Percentiles rank a stretch among this genome's conserved stretches.
phyloP scores from a whole-genome alignment of 2,329 filamentous ascomycete genomes.

The Aspergillus candidus region DNA sequence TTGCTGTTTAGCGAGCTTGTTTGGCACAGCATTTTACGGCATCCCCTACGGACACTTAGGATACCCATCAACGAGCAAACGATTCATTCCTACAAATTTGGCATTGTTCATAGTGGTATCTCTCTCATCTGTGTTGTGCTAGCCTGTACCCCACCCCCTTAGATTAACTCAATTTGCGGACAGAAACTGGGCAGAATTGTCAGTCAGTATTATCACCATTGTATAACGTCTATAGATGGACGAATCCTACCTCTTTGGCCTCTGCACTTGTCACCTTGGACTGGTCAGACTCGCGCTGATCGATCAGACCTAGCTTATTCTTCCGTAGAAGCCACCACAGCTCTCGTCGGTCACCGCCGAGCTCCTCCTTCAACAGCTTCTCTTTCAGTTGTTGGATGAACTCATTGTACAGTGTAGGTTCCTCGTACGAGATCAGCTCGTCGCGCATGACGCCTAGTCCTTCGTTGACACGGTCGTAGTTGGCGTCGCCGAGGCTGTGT shows the following conservation, averaged over 20 bases:
- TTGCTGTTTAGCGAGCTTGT: not conserved
- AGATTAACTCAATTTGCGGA: not conserved
- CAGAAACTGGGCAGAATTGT: constrained; percentile 1
- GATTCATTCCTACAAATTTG: not conserved
- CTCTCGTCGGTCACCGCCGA: constrained; percentile 71
- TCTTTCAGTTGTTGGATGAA: constrained; percentile 67
- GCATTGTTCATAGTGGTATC: not conserved
- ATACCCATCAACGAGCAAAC: no score
- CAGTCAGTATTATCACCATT: not conserved
- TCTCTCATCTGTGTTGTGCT: not conserved
- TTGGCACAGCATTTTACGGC: not conserved
- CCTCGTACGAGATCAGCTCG: constrained; percentile 68
- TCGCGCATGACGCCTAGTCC: constrained; percentile 71
- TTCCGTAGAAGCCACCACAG: constrained; percentile 73
- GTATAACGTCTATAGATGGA: no score
- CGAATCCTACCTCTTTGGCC: constrained; percentile 49
- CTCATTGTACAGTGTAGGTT: constrained; percentile 68
- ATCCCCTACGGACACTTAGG: no score
- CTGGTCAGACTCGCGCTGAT: constrained; percentile 54
- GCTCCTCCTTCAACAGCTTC: constrained; percentile 59
- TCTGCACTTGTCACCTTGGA: constrained; percentile 65
- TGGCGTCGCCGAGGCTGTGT: constrained; percentile 67
- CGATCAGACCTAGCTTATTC: constrained; percentile 66
- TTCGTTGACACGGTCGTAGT: constrained; percentile 70
- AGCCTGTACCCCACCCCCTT: no score